These are phyloP conservation scores for Aspergillus terreus DNA, from an alignment of 2,329 filamentous ascomycete genomes.

Conservation along the genomic window DNA sequence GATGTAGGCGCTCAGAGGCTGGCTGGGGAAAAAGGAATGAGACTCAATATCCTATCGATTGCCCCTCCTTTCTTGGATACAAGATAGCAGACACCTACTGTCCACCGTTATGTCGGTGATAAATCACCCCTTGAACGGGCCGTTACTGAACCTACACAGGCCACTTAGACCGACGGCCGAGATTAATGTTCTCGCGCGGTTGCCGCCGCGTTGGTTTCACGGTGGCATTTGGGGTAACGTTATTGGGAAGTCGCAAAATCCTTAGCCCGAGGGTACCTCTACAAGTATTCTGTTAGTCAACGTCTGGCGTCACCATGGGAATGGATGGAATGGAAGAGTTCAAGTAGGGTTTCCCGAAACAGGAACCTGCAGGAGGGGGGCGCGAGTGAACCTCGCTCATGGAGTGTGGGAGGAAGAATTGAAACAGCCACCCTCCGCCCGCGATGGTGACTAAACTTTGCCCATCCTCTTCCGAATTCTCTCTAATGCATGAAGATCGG, in stretches of 20 bases:
- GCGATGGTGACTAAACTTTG: constrained; percentile 1
- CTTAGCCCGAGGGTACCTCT: background rate
- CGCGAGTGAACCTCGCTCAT: constrained; percentile 1
- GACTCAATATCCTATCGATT: too few species aligned
- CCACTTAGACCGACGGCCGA: background rate
- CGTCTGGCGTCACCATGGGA: background rate
- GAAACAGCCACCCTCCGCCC: background rate
- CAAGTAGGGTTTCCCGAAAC: constrained; percentile 2
- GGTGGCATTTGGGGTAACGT: background rate
- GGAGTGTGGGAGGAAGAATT: background rate
- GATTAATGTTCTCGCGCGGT: background rate
- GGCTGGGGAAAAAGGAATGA: background rate
- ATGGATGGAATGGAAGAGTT: background rate
- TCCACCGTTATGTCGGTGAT: background rate
- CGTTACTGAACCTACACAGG: background rate
- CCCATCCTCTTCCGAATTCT: constrained; percentile 11
- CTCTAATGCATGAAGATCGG: constrained; percentile 14
- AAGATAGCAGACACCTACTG: background rate
- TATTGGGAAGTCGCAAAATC: too few species aligned
- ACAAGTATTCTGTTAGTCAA: background rate
- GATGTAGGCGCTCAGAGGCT: background rate
- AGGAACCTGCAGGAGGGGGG: constrained; percentile 4
- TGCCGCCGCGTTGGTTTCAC: background rate
- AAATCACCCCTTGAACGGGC: background rate
- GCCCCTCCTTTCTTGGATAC: too few species aligned